Conservation (phyloP, 2,329 filamentous ascomycete species). For the Colletotrichum musae region DNA sequence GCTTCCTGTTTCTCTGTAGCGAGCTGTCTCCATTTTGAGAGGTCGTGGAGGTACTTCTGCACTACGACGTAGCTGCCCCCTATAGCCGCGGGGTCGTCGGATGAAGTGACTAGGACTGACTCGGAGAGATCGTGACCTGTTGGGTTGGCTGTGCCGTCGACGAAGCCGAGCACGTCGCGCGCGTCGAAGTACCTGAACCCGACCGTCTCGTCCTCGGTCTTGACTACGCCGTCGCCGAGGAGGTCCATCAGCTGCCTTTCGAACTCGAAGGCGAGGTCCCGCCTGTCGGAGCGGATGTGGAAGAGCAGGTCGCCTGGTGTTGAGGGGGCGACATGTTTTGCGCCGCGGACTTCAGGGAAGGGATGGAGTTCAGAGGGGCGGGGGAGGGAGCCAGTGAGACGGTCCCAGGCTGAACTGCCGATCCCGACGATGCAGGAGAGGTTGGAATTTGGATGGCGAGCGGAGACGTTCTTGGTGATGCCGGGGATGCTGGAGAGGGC, state of each 20-base stretch:
- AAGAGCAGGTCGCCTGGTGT: constrained; percentile 72
- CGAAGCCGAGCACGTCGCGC: constrained; percentile 71
- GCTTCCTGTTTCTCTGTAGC: constrained; percentile 66
- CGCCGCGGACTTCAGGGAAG: constrained; percentile 63
- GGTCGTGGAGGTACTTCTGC: constrained; percentile 71
- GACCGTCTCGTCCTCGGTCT: constrained; percentile 65
- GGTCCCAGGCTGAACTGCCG: constrained; percentile 66
- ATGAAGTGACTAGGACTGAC: constrained; percentile 58
- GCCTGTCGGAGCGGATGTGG: constrained; percentile 70
- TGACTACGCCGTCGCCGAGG: constrained; percentile 60
- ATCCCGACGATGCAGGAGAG: constrained; percentile 70
- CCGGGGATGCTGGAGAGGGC: constrained; percentile 59
- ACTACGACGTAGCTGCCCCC: constrained; percentile 72
- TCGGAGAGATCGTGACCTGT: constrained; percentile 59
- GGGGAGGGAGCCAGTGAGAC: constrained; percentile 54
- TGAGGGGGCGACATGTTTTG: constrained; percentile 64
- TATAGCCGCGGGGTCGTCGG: constrained; percentile 51
- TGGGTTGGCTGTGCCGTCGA: constrained; percentile 73
- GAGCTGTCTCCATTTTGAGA: constrained; percentile 62
- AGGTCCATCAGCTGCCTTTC: constrained; percentile 67
- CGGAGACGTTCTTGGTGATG: constrained; percentile 67
- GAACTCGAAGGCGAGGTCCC: constrained; percentile 72
- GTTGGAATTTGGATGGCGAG: constrained; percentile 61
- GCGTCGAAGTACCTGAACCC: constrained; percentile 74
- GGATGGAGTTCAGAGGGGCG: constrained; percentile 66